These are phyloP conservation scores for Lactifluus echinatus DNA, from an alignment of 768 basidiomycete species.

Conservation along the genomic window DNA sequence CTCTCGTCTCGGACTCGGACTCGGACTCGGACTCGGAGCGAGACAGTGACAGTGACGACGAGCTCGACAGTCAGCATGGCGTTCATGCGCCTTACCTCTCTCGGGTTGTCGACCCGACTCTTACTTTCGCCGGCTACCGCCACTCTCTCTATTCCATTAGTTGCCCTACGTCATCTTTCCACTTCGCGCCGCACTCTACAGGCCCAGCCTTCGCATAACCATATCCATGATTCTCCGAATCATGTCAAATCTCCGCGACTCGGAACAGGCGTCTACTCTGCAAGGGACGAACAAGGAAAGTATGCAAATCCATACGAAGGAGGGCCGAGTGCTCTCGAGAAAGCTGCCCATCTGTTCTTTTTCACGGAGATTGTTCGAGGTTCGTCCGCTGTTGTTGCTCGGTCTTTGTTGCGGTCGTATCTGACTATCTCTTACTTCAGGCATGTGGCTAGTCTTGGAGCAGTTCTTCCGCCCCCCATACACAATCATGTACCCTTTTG, in stretches of 20 bases:
- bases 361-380: slow-evolving; percentile 97
- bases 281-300: slow-evolving; percentile 38
- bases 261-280: slow-evolving; percentile 29
- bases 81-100: slow-evolving; percentile 42
- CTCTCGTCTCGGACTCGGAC: too few species aligned
- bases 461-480: slow-evolving; percentile 93
- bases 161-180: slow-evolving; percentile 47
- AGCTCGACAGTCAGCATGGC: slow-evolving; percentile 45
- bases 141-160: slow-evolving; percentile 28
- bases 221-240: slow-evolving; percentile 19
- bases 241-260: slow-evolving; percentile 28
- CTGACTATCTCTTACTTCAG: slow-evolving; percentile 32
- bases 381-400: slow-evolving; percentile 30
- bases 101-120: slow-evolving; percentile 46
- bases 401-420: slow-evolving; percentile 18
- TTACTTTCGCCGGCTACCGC: slow-evolving; percentile 24
- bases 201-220: slow-evolving; percentile 21
- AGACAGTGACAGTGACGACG: slow-evolving; percentile 26
- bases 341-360: slow-evolving; percentile 95
- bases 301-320: slow-evolving; percentile 60
- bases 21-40: background rate
- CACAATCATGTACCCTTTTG: slow-evolving; percentile 97
- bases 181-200: slow-evolving; percentile 21
- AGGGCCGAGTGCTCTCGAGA: slow-evolving; percentile 89
- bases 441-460: slow-evolving; percentile 96